A percentile compares a stretch with the other conserved stretches of the same genome.
These are phyloP conservation scores for Yamadazyma olivae DNA, from an alignment of 805 yeast species.

Conservation along the genomic window DNA sequence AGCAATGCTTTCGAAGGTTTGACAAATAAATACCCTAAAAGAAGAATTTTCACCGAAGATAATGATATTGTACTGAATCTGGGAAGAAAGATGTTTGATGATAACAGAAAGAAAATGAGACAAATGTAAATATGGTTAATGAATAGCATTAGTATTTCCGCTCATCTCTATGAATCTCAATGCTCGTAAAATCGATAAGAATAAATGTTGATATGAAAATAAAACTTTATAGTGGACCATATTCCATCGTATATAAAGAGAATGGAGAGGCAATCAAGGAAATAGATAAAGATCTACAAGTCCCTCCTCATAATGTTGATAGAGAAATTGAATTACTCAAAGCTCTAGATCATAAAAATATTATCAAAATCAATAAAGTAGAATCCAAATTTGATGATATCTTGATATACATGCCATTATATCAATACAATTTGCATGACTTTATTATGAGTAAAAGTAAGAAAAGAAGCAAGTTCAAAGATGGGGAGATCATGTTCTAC, in stretches of 20 bases:
- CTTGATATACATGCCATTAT: constrained; percentile 30
- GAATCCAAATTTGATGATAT: constrained; percentile 29
- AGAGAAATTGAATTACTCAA: constrained; percentile 28
- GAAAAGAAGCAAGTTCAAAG: constrained; percentile 21
- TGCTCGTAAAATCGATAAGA: too few relatives aligned
- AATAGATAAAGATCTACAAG: constrained; percentile 33
- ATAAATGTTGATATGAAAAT: background rate
- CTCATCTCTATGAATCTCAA: too few relatives aligned
- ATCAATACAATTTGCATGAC: constrained; percentile 22
- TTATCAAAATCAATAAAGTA: constrained; percentile 19
- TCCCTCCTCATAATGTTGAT: constrained; percentile 34
- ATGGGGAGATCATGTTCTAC: constrained; percentile 7
- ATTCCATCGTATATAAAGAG: constrained; percentile 29
- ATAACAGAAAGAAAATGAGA: constrained; percentile 21
- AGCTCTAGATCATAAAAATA: constrained; percentile 13
- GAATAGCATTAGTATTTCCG: too few relatives aligned
- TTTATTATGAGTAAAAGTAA: constrained; percentile 19
- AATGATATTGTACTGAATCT: constrained; percentile 57
- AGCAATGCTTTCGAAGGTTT: constrained; percentile 80
- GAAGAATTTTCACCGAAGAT: constrained; percentile 86
- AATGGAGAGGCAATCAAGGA: constrained; percentile 31
- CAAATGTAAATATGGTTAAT: constrained; percentile 5
- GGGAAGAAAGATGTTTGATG: constrained; percentile 16
- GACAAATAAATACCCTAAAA: constrained; percentile 71
- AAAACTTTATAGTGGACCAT: constrained; percentile 29